A percentile compares a stretch with the other conserved stretches of the same genome.
phyloP scores from a whole-genome alignment of 352 stramenopile genomes.

The Proteromonas lacertae region DNA sequence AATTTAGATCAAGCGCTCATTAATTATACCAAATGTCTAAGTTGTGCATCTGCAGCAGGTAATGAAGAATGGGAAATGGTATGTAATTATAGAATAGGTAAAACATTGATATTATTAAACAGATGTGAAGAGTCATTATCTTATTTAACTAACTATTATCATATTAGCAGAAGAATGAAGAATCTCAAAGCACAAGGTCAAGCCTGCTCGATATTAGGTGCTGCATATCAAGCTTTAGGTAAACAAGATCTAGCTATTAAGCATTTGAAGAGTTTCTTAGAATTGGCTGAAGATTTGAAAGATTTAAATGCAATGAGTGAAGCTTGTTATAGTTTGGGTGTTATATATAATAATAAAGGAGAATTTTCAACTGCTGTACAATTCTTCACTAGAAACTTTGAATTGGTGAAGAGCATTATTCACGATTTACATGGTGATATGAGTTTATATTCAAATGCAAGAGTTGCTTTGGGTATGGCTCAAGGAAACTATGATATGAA shows the following conservation, averaged over 20 bases:
- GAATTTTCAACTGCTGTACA: background rate
- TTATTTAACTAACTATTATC: conserved; percentile 32
- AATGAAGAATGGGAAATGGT: conserved; percentile 13
- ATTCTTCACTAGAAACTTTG: background rate
- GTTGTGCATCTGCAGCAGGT: conserved; percentile 11
- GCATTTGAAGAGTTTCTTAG: background rate
- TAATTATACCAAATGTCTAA: conserved; percentile 51
- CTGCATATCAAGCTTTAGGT: conserved; percentile 25
- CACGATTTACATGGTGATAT: no score
- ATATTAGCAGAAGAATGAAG: conserved; percentile 7
- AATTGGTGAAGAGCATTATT: background rate
- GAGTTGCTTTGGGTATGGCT: conserved; percentile 10
- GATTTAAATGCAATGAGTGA: background rate
- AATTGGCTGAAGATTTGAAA: background rate
- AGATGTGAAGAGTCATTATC: conserved; percentile 25
- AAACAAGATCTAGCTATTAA: conserved; percentile 15
- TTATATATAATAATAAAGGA: conserved; percentile 1
- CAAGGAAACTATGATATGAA: conserved; percentile 9
- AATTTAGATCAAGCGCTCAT: conserved; percentile 25
- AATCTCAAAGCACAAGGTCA: conserved; percentile 28
- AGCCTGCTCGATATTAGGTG: conserved; percentile 39
- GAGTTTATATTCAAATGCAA: no score
- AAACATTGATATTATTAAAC: conserved; percentile 10
- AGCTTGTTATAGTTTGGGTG: conserved; percentile 1
- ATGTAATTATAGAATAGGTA: conserved; percentile 19